Conservation (phyloP, 2,329 filamentous ascomycete species). For the Podosphaera aphanis region DNA sequence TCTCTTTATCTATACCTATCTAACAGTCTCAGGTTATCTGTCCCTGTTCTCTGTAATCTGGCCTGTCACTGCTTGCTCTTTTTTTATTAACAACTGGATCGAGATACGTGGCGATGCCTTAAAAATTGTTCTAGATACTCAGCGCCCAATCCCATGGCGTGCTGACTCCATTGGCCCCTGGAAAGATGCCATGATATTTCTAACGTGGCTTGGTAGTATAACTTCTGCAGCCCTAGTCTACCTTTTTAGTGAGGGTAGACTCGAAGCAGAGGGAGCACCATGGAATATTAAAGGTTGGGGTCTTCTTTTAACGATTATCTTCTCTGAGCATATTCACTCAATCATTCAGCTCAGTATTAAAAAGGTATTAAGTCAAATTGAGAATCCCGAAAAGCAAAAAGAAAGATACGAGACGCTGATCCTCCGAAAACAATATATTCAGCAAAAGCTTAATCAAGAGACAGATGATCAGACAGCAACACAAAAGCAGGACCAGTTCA, state of each 20-base stretch:
- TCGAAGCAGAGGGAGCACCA: slow-evolving; percentile 41
- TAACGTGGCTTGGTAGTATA: slow-evolving; percentile 83
- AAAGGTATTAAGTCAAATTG: slow-evolving; percentile 52
- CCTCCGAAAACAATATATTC: slow-evolving; percentile 47
- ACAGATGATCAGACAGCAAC: slow-evolving; percentile 24
- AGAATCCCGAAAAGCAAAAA: slow-evolving; percentile 67
- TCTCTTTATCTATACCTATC: not conserved
- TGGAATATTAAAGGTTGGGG: slow-evolving; percentile 57
- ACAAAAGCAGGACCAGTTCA: slow-evolving; percentile 22
- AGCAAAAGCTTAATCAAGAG: slow-evolving; percentile 42
- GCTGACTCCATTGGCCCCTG: slow-evolving; percentile 88
- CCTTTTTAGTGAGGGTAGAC: slow-evolving; percentile 51
- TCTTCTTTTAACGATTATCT: slow-evolving; percentile 57
- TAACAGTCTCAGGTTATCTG: slow-evolving; percentile 43
- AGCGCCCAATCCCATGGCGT: slow-evolving; percentile 71
- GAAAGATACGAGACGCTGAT: slow-evolving; percentile 62
- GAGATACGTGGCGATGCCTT: slow-evolving; percentile 81
- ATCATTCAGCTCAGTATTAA: slow-evolving; percentile 48
- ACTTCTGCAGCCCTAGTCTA: slow-evolving; percentile 75
- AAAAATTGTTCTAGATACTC: slow-evolving; percentile 78
- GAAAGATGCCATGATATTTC: slow-evolving; percentile 62
- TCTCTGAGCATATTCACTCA: slow-evolving; percentile 81
- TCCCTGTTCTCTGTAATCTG: slow-evolving; percentile 81
- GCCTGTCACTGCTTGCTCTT: slow-evolving; percentile 76
- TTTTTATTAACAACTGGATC: slow-evolving; percentile 88